Evolutionary conservation across 1,284 basidiomycete genomes (phyloP), one percentile per base, ranked within the genome.

Genomic region (Pholiota adiposa): DNA sequence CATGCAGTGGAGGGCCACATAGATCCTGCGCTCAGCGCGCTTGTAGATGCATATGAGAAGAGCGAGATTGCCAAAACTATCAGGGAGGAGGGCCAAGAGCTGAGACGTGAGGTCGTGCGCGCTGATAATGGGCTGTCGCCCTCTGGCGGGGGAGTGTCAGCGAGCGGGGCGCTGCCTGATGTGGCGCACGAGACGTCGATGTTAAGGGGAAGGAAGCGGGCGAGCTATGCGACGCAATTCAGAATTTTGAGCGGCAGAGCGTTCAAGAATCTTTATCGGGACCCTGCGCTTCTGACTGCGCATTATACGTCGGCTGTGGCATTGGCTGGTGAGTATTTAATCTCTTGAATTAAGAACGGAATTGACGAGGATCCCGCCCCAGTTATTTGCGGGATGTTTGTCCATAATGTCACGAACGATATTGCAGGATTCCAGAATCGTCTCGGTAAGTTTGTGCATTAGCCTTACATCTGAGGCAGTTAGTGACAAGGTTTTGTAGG

Each of bases 191-290:
- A 91, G 72, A 89, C 83, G 46, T 79, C 81, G 51, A 71, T 92
- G 57, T 74, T 96, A 66, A 78, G 89, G 31, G 92, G 92, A 2
- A 87, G 93, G 70, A 90, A 91, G 75, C 85, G 94, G 60, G 97
- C 96, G 2, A 89, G 84, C 62, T 94, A 90, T 83, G 82, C 83
- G 59, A 96, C 91, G 19, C 97, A 99, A 77, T 97, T 99, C 73
- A 85, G 84, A 70, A 95, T 98, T 62, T 75, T 99, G 67, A 96
- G 93, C 69, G 95, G 96, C 21, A 77, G 97, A 59, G 96, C 96
- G n/a, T 99, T 98, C 83, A 98, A 98, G 85, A 98, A 98, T 72
- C 75, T 98, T 60, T 96, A 96, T 72, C 86, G 97, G 36, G 96
- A 99, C 71, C 96, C 97, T 0, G 90, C 96, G 59, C 76, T 98